A percentile compares a stretch with the other conserved stretches of the same genome.
Conservation (phyloP, 2,329 filamentous ascomycete species). For the Bimuria novae-zelandiae region DNA sequence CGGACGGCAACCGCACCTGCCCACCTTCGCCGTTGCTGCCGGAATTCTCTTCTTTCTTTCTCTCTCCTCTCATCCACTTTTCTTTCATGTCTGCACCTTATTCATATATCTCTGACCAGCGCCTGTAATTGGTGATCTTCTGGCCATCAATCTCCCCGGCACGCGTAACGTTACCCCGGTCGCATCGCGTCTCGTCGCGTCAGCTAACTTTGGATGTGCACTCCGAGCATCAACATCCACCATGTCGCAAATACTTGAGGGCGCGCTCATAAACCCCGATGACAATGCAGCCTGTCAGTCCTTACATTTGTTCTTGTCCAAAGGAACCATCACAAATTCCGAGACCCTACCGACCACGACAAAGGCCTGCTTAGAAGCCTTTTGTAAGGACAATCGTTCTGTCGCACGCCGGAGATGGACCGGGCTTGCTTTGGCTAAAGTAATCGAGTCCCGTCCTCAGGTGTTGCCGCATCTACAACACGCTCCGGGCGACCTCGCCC, state of each 20-base stretch:
- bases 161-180: not conserved
- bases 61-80: not conserved
- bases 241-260: conserved; percentile 21
- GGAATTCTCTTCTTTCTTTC: not conserved
- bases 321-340: conserved; percentile 12
- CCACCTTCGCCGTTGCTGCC: not conserved
- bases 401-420: conserved; percentile 34
- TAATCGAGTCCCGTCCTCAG: conserved; percentile 25
- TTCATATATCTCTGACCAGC: not conserved
- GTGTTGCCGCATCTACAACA: conserved; percentile 23
- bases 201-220: not conserved
- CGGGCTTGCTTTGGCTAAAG: conserved; percentile 34
- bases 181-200: conserved; percentile 3
- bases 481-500: conserved; percentile 13
- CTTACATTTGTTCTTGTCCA: conserved; percentile 24
- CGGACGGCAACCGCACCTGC: conserved; percentile 1
- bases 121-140: not conserved
- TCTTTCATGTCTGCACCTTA: not conserved
- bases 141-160: not conserved
- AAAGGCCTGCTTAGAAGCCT: conserved; percentile 32
- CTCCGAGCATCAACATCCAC: not conserved
- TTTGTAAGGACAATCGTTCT: conserved; percentile 27
- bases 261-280: conserved; percentile 28
- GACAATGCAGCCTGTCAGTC: conserved; percentile 20
- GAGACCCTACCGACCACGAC: conserved; percentile 18